Base-by-base conservation (phyloP, 2,329 filamentous ascomycete species). In the Madurella fahalii region DNA sequence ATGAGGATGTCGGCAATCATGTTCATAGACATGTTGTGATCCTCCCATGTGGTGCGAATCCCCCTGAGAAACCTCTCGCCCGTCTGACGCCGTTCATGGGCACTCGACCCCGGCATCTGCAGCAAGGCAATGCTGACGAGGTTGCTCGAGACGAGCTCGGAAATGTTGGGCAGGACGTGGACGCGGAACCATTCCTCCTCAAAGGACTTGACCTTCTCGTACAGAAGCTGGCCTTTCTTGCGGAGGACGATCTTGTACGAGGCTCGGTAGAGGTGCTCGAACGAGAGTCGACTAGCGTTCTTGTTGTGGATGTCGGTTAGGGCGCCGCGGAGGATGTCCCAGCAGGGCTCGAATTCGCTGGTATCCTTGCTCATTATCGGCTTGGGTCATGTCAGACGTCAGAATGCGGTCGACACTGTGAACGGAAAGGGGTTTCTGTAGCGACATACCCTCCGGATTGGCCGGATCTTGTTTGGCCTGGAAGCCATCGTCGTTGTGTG, bases 1-100 rank as follows among this genome's bases (percentile, higher is more conserved):
- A 97, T 96, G 49, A 97, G 78, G 32, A 97, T 90, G 69, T 97
- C 94, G 4, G 92, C 91, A 48, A 90, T 86, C 93, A 97, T 97
- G 67, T 90, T 91, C 89, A 96, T 96, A 43, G 89, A 92, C 53
- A 89, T 82, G 67, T 92, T 89, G 67, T 99, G 92, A 59, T 95
- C 88, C 57, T 91, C 84, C 90, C 92, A 99, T 2, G 86, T 84
- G 54, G 85, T 79, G 63, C 87, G 87, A 13, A 97, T 71, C 0
- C 84, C 86, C 52, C 82, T 83, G 55, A 99, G 72, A 61, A 97
- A 95, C 65, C 81, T 85, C 71, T 96, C 91, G 46, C 92, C 92
- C 37, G 88, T 86, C 42, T 86, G 81, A 45, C 89, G 80, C 52
- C 89, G 83, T 72, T 96, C 91, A 63, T 88, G 88, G 15, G 83